Base-by-base conservation (phyloP, 2,329 filamentous ascomycete genomes). In the Geosmithia flava region DNA sequence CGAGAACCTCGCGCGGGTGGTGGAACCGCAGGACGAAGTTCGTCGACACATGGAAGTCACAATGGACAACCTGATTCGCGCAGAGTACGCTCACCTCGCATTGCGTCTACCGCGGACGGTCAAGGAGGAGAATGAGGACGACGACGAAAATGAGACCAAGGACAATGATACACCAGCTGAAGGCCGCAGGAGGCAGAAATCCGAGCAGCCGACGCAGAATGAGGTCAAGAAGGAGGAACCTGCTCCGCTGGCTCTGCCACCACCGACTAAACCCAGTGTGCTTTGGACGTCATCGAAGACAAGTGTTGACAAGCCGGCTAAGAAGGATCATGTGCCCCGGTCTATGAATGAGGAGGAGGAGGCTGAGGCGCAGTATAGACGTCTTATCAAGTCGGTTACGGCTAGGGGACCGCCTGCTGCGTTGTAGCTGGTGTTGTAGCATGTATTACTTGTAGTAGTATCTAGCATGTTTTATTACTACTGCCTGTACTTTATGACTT, bases 31-130 rank as follows among this genome's bases (percentile, higher is more conserved):
- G 27, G 78, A 83, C 16, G 79, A 83, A 53, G 81, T 84, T 20
- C 66, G 68, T 45, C 70, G 75, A 44, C 83, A 85, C 55, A 85
- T 85, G 81, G 76, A 84, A 57, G 76, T 83, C 56, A 68, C 85
- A 5, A 84, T 85, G 80, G 74, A 78, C 50, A 81, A 76, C 52
- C 82, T 80, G 72, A 83, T 79, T 8, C 71, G 81, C 33, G 80
- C 79, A 15, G 80, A 84, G 60, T 84, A 83, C 56, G 70, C 84
- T 3, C 63, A 84, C 20, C 65, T 85, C 27, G 81, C 81, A 11
- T 84, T 84, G 80, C 72, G 79, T 45, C 67, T 85, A 15, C 80
- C 80, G 0, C 71, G 71, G 45, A 61, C 52, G 16, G 53, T 52
- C 7, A 54, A 57, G 20, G 60, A 63, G n/a, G 61, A 65, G 2